Percentiles rank a stretch among this genome's conserved stretches.
Conservation (phyloP, 2,329 filamentous ascomycete genomes). For the Dactylellina drechsleri region DNA sequence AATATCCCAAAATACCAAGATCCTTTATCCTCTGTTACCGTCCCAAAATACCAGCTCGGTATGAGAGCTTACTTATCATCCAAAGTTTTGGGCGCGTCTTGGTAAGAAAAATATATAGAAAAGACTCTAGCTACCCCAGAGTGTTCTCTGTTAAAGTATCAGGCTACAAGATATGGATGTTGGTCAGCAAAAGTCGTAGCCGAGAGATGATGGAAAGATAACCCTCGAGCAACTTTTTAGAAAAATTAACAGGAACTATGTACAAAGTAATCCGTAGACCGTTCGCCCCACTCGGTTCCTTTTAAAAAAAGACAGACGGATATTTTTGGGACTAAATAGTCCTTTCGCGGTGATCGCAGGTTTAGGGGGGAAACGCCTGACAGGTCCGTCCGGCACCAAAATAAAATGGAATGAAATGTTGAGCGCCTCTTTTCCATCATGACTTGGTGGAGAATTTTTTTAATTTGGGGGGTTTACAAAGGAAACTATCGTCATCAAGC, state of each 20-base stretch:
- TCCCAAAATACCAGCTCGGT: constrained; percentile 22
- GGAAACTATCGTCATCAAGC: constrained; percentile 32
- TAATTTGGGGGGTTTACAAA: constrained; percentile 5
- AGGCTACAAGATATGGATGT: neutral
- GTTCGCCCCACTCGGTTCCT: constrained; percentile 39
- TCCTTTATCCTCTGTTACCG: constrained; percentile 29
- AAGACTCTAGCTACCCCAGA: neutral
- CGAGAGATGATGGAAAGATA: neutral
- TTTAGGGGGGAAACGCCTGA: constrained; percentile 32
- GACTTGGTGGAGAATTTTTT: constrained; percentile 14
- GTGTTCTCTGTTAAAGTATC: neutral
- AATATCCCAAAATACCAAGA: constrained; percentile 46
- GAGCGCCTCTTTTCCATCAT: constrained; percentile 42
- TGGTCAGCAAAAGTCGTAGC: constrained; percentile 6
- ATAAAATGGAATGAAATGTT: constrained; percentile 6
- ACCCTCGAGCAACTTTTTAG: too few relatives aligned
- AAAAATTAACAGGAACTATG: neutral
- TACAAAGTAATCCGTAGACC: constrained; percentile 10
- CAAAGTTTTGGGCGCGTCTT: constrained; percentile 8
- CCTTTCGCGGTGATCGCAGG: constrained; percentile 12
- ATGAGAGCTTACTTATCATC: constrained; percentile 40
- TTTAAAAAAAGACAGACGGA: neutral
- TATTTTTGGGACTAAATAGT: constrained; percentile 5
- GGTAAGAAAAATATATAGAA: neutral
- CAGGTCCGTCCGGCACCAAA: constrained; percentile 48